Conservation (phyloP, 2,329 filamentous ascomycete genomes). For the Tympanopsis confertula region DNA sequence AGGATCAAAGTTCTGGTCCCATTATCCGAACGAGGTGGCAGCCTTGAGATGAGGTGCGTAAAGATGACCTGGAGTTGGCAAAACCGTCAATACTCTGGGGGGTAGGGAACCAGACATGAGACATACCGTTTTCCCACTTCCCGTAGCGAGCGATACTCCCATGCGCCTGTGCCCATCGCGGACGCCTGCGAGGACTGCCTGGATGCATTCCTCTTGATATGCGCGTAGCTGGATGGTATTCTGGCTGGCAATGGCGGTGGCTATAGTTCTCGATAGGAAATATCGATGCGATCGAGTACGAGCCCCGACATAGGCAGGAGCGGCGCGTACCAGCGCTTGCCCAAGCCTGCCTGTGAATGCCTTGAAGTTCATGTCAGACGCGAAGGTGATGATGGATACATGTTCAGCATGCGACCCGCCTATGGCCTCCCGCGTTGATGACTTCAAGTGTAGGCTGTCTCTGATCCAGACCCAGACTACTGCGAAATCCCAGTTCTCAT, state of each 20-base stretch:
- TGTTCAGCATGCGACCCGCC: no score
- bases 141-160: conserved; percentile 77
- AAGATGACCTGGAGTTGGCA: conserved; percentile 63
- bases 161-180: conserved; percentile 64
- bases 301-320: neutral
- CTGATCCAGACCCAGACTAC: no score
- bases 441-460: no score
- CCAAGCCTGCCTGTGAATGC: no score
- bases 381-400: no score
- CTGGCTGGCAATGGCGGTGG: neutral
- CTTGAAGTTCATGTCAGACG: no score
- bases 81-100: neutral
- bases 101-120: conserved; percentile 1
- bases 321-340: no score
- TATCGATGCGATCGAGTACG: neutral
- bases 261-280: neutral
- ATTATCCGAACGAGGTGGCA: conserved; percentile 40
- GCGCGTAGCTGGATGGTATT: conserved; percentile 51
- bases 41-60: conserved; percentile 78
- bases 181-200: conserved; percentile 62
- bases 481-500: no score
- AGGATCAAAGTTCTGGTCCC: conserved; percentile 77
- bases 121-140: conserved; percentile 73
- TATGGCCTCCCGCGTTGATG: no score
- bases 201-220: conserved; percentile 88